Percentiles rank a stretch among this genome's conserved stretches.
phyloP scores from a whole-genome alignment of 257 asterid genomes.

The Mentha longifolia region DNA sequence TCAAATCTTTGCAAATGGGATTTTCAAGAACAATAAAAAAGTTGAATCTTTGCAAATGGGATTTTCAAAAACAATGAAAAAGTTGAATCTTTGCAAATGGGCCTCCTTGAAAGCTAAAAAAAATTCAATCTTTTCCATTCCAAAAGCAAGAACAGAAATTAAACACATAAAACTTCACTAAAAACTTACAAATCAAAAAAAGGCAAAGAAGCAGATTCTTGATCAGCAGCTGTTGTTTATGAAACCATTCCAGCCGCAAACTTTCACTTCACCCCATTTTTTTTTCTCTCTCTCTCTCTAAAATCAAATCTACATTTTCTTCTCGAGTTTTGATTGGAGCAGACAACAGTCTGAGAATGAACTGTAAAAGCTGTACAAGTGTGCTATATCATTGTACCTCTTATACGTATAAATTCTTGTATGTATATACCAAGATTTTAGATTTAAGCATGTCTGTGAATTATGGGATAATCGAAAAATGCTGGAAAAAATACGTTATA shows the following conservation, averaged over 20 bases:
- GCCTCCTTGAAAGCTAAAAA: constrained; percentile 24
- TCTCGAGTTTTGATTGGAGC: constrained; percentile 33
- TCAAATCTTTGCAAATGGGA: constrained; percentile 38
- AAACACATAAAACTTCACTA: not conserved
- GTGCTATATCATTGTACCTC: constrained; percentile 21
- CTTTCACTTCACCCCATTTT: constrained; percentile 55
- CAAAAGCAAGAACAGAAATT: constrained; percentile 7
- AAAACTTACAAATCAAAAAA: constrained; percentile 43
- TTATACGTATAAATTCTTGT: constrained; percentile 20
- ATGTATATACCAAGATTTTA: constrained; percentile 16
- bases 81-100: constrained; percentile 38
- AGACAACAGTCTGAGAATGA: constrained; percentile 39
- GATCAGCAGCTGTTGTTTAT: constrained; percentile 65
- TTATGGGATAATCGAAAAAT: constrained; percentile 6
- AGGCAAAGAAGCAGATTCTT: constrained; percentile 39
- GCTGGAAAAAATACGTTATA: not conserved
- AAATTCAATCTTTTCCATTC: constrained; percentile 22
- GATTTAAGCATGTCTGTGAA: not conserved
- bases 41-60: constrained; percentile 38
- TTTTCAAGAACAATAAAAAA: constrained; percentile 2
- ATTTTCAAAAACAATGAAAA: constrained; percentile 8
- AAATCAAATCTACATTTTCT: constrained; percentile 28
- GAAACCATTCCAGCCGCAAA: constrained; percentile 60
- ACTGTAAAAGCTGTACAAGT: constrained; percentile 47
- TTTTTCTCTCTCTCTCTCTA: constrained; percentile 23